Conservation (phyloP, 2,329 filamentous ascomycete genomes). For the Aspergillus sergii region DNA sequence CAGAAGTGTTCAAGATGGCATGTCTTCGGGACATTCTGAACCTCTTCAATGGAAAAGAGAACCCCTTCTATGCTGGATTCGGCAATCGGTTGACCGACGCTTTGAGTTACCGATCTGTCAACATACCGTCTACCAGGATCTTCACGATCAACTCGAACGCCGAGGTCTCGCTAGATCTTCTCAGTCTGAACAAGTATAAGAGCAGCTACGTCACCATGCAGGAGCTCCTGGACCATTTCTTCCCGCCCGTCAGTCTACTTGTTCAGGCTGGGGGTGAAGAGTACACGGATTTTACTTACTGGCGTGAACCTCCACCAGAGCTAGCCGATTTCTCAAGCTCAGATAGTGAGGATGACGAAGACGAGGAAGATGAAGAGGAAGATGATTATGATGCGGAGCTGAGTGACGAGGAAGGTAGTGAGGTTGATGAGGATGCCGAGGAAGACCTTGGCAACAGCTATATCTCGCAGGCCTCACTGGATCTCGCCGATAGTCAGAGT, state of each 20-base stretch:
- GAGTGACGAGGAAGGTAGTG: constrained; percentile 57
- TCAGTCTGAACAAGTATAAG: constrained; percentile 91
- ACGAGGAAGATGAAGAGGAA: constrained; percentile 48
- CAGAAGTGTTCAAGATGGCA: constrained; percentile 99
- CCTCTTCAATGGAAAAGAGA: constrained; percentile 74
- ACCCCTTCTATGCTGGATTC: constrained; percentile 95
- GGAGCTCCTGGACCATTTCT: constrained; percentile 97
- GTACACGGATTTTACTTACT: constrained; percentile 96
- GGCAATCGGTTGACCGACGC: constrained; percentile 96
- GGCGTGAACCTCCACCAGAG: constrained; percentile 82
- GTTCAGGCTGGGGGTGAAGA: constrained; percentile 89
- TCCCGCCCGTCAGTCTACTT: constrained; percentile 84
- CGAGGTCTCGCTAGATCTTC: constrained; percentile 86
- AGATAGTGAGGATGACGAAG: constrained; percentile 63
- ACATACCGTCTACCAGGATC: constrained; percentile 90
- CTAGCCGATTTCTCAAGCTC: constrained; percentile 87
- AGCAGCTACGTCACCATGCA: constrained; percentile 97
- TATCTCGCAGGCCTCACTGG: constrained; percentile 44
- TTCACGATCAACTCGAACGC: constrained; percentile 99
- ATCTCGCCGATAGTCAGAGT: constrained; percentile 48
- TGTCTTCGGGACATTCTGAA: constrained; percentile 92
- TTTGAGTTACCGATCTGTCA: constrained; percentile 91
- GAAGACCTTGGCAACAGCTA: constrained; percentile 48
- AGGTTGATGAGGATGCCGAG: constrained; percentile 51
- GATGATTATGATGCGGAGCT: constrained; percentile 41